A percentile compares a stretch with the other conserved stretches of the same genome.
Conservation (phyloP, 1,139 yeast species). For the Blastobotrys ciferrii region DNA sequence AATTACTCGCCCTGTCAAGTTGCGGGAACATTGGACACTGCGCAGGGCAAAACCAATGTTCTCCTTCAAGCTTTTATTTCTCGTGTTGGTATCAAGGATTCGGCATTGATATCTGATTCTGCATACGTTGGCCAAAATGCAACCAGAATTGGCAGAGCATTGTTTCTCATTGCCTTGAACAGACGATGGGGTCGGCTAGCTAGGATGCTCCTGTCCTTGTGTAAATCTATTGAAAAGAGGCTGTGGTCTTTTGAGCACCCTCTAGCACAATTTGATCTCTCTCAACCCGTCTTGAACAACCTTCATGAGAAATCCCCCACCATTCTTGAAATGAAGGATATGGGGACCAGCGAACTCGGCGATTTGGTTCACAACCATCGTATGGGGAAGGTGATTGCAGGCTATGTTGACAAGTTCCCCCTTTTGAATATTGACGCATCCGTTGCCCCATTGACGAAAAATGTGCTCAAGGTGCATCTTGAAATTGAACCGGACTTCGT, state of each 20-base stretch:
- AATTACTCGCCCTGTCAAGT: slow-evolving; percentile 78
- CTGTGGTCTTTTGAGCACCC: slow-evolving; percentile 94
- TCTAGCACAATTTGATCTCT: slow-evolving; percentile 60
- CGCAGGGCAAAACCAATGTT: slow-evolving; percentile 86
- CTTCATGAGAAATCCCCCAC: slow-evolving; percentile 64
- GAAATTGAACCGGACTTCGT: slow-evolving; percentile 68
- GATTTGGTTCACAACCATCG: slow-evolving; percentile 79
- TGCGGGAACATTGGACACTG: slow-evolving; percentile 70
- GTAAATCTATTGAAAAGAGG: slow-evolving; percentile 81
- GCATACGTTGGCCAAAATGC: slow-evolving; percentile 95
- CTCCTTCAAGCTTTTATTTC: slow-evolving; percentile 87
- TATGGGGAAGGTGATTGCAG: slow-evolving; percentile 64
- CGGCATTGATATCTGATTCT: slow-evolving; percentile 81
- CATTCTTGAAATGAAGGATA: slow-evolving; percentile 69
- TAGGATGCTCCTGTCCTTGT: slow-evolving; percentile 68
- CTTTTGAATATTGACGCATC: slow-evolving; percentile 68
- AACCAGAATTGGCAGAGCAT: slow-evolving; percentile 87
- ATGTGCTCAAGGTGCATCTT: slow-evolving; percentile 80
- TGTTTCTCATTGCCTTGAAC: slow-evolving; percentile 80
- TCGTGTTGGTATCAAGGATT: slow-evolving; percentile 64
- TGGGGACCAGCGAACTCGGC: slow-evolving; percentile 77
- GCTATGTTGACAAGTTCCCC: slow-evolving; percentile 72
- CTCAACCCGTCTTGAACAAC: slow-evolving; percentile 42
- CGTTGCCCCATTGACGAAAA: slow-evolving; percentile 85
- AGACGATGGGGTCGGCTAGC: slow-evolving; percentile 87